A percentile compares a stretch with the other conserved stretches of the same genome.
phyloP scores from a whole-genome alignment of 192 early-diverging fungal species.

The Gorgonomyces haynaldii region DNA sequence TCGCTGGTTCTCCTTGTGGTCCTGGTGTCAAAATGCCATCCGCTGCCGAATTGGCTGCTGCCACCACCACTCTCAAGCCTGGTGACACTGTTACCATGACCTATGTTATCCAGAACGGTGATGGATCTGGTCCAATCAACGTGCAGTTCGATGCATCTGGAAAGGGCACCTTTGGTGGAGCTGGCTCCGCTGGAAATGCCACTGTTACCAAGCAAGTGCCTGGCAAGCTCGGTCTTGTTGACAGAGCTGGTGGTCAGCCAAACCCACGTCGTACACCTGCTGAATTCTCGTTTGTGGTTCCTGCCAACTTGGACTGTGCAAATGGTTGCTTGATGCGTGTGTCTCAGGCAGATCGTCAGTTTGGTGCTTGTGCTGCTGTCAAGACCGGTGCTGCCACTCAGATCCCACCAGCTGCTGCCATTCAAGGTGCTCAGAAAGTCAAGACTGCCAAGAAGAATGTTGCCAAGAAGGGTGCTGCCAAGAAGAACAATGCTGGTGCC shows the following conservation, averaged over 20 bases:
- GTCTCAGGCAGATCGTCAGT: neutral
- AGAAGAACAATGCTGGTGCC: neutral
- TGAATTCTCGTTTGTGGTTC: slow-evolving; percentile 1
- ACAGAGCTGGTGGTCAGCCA: slow-evolving; percentile 3
- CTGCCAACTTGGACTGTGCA: neutral
- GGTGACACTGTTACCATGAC: slow-evolving; percentile 4
- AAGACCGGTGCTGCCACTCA: neutral
- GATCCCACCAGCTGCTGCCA: neutral
- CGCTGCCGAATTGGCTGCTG: neutral
- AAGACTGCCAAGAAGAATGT: neutral
- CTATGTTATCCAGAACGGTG: slow-evolving; percentile 8
- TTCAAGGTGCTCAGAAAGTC: neutral
- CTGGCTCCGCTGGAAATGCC: neutral
- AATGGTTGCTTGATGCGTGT: slow-evolving; percentile 8
- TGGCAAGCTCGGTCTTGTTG: neutral
- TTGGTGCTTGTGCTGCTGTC: neutral
- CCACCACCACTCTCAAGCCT: slow-evolving; percentile 7
- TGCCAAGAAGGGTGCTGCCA: neutral
- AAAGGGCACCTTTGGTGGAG: slow-evolving; percentile 1
- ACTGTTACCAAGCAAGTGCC: slow-evolving; percentile 4
- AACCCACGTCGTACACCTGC: slow-evolving; percentile 1
- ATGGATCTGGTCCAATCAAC: slow-evolving; percentile 9
- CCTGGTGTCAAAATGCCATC: neutral
- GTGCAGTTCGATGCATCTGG: slow-evolving; percentile 7
- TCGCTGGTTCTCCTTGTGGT: neutral